These are phyloP conservation scores for Eustoma russellianum DNA, from an alignment of 257 asterid genomes.

Conservation along the genomic window DNA sequence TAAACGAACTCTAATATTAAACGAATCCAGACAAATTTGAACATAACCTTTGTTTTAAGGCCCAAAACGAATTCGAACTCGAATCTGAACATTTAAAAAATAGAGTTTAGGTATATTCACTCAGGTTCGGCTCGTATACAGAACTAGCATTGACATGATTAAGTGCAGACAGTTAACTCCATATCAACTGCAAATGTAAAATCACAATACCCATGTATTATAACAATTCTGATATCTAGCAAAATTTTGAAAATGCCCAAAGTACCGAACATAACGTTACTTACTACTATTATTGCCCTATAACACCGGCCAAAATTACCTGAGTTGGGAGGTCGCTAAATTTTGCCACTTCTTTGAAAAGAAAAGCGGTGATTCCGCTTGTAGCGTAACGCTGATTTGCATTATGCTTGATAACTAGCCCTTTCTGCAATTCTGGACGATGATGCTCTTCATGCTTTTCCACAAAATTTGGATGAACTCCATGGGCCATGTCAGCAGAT, in stretches of 20 bases:
- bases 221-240: no score
- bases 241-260: background rate
- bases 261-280: background rate
- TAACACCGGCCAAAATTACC: conserved; percentile 31
- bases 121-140: no score
- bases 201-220: no score
- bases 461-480: conserved; percentile 84
- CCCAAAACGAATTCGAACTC: no score
- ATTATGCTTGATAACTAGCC: conserved; percentile 94
- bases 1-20: no score
- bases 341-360: conserved; percentile 88
- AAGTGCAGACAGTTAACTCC: no score
- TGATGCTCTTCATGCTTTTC: conserved; percentile 95
- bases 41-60: no score
- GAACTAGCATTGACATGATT: no score
- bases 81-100: no score
- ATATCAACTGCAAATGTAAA: no score
- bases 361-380: conserved; percentile 94
- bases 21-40: no score
- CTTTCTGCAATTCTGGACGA: conserved; percentile 84
- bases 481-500: conserved; percentile 99
- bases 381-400: conserved; percentile 97
- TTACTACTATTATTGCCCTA: background rate
- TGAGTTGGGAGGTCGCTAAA: conserved; percentile 76
- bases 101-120: no score